Base-by-base conservation (phyloP, 2,329 filamentous ascomycete genomes). In the Aspergillaceae sp. region DNA sequence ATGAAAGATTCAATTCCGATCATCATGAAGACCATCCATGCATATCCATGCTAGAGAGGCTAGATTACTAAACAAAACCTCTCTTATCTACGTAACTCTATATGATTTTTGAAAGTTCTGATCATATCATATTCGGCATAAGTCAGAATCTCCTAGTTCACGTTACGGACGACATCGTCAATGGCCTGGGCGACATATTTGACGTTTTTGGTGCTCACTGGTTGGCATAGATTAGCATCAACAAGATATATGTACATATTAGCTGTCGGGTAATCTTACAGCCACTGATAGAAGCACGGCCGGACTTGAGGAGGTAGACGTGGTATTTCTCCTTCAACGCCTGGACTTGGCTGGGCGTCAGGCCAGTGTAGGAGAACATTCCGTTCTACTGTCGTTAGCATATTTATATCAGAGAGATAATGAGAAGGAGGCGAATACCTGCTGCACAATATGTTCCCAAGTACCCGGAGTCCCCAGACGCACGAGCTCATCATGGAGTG, bases 371-470 rank as follows among this genome's bases (percentile, higher is more conserved):
- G 65, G 85, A 91, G 74, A 96, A 96, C 91, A 96, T 97, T 72
- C 91, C 91, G 60, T 62, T 67, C 63, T 68, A 44, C 6, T 29
- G 7, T 4, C 10, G 19, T 38, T 38, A 38, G 36, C 9, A 8
- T 3, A 9, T 32, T 38, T 7, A 26, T 26, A 38, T 4, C 4
- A 19, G 2, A 38, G 11, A 26, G 5, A 7, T 4, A 27, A 7
- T 42, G 11, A 34, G 7, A 19, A 29, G 10, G 27, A 29, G 35
- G 8, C 7, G 48, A 48, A 45, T 56, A 96, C 95, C 78, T 97
- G 91, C 60, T 95, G 87, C 41, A 90, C 92, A 65, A 97, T 94
- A 73, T 97, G 91, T 66, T 91, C 89, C 91, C 92, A 97, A n/a
- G 81, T 86, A 34, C 91, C 91, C 0, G 91, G 91, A 0, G 91